phyloP scores from a whole-genome alignment of 768 basidiomycete genomes.

The Naganishia onofrii region DNA sequence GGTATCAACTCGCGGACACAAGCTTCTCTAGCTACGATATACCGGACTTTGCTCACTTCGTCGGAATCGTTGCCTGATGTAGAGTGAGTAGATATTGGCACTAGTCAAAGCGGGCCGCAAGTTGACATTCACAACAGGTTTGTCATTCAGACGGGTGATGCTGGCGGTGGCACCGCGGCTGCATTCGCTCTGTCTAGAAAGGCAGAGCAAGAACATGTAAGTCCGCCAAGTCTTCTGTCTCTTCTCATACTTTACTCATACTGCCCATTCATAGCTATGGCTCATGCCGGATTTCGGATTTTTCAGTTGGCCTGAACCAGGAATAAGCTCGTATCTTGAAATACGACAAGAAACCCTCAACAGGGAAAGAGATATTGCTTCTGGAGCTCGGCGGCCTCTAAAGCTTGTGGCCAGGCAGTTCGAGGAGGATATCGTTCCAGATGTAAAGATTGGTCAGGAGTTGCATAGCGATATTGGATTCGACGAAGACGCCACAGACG shows the following conservation, averaged over 20 bases:
- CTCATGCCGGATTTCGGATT: slow-evolving; percentile 46
- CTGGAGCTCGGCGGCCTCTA: not conserved
- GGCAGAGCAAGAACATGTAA: slow-evolving; percentile 31
- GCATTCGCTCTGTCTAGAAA: slow-evolving; percentile 36
- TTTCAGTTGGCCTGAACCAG: slow-evolving; percentile 42
- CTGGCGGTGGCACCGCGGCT: slow-evolving; percentile 36
- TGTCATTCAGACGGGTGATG: slow-evolving; percentile 38
- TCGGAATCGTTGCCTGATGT: slow-evolving; percentile 39
- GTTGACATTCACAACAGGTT: slow-evolving; percentile 29
- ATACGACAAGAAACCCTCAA: slow-evolving; percentile 32
- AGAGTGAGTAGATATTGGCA: slow-evolving; percentile 33
- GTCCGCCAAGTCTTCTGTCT: not conserved
- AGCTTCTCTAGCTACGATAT: slow-evolving; percentile 35
- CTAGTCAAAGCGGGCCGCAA: not conserved
- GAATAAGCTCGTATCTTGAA: slow-evolving; percentile 34
- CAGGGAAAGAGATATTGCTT: slow-evolving; percentile 34
- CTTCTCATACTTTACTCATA: not conserved
- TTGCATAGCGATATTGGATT: not conserved
- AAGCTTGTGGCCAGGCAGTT: not conserved
- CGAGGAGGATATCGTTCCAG: not conserved
- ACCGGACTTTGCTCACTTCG: slow-evolving; percentile 33
- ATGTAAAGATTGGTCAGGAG: not conserved
- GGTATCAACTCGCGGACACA: slow-evolving; percentile 35
- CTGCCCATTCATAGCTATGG: slow-evolving; percentile 34
- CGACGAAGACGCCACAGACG: not conserved